phyloP scores from a whole-genome alignment of 306 rosid genomes.

The Arachis hypogaea region DNA sequence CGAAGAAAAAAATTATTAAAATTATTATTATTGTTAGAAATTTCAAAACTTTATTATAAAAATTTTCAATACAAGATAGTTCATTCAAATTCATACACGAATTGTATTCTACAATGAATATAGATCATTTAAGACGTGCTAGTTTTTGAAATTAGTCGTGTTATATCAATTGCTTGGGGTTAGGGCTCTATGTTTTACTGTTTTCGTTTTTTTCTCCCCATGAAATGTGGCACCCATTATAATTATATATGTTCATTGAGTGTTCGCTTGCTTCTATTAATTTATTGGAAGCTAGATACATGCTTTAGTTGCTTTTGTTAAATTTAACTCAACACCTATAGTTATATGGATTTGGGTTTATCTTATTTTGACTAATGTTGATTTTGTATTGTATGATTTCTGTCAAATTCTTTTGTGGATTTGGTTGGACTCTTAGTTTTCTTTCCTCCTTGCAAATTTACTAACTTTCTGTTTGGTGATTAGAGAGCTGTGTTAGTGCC shows the following conservation, averaged over 20 bases:
- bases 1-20: too few species aligned
- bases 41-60: neutral
- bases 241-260: neutral
- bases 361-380: neutral
- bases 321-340: neutral
- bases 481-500: constrained; percentile 93
- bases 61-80: neutral
- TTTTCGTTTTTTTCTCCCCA: neutral
- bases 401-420: neutral
- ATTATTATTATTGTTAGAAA: too few species aligned
- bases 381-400: neutral
- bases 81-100: neutral
- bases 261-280: constrained; percentile 5
- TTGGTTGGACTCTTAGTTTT: neutral
- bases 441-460: neutral
- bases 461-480: neutral
- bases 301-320: neutral
- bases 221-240: neutral
- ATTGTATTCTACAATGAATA: too few species aligned
- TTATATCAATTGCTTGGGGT: neutral
- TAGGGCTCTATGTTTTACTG: neutral
- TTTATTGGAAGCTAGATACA: neutral
- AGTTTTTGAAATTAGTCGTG: neutral
- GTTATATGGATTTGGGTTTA: neutral
- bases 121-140: too few species aligned